A percentile compares a stretch with the other conserved stretches of the same genome.
Evolutionary conservation across 1,139 yeast genomes (phyloP).

Genomic region (Taphrina communis): DNA sequence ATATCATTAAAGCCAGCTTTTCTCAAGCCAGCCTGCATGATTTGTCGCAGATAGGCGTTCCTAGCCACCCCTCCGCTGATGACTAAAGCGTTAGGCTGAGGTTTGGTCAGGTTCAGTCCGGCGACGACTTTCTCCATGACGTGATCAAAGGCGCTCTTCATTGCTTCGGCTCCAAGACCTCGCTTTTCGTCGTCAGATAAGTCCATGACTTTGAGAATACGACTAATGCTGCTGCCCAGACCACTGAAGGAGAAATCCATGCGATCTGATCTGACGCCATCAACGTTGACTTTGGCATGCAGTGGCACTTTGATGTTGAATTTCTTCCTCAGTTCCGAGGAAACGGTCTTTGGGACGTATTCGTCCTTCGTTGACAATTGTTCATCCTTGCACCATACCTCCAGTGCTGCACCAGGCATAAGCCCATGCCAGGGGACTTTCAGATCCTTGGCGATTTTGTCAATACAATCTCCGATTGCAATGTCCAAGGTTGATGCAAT

Average conservation of each 20-base stretch:
- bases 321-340: slow-evolving; percentile 19
- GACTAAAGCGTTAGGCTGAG: slow-evolving; percentile 34
- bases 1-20: slow-evolving; percentile 15
- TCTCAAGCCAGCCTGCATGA: slow-evolving; percentile 18
- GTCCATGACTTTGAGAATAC: slow-evolving; percentile 20
- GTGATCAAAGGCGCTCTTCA: slow-evolving; percentile 43
- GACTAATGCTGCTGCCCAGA: slow-evolving; percentile 36
- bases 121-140: slow-evolving; percentile 36
- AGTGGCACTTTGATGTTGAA: slow-evolving; percentile 53
- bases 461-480: slow-evolving; percentile 92
- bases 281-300: slow-evolving; percentile 34
- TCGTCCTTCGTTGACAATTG: slow-evolving; percentile 1
- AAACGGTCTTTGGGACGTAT: slow-evolving; percentile 5
- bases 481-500: slow-evolving; percentile 80
- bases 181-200: slow-evolving; percentile 26
- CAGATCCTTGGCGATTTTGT: slow-evolving; percentile 85
- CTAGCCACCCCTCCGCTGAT: slow-evolving; percentile 45
- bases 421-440: slow-evolving; percentile 69
- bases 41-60: slow-evolving; percentile 41
- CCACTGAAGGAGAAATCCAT: slow-evolving; percentile 44
- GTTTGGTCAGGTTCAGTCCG: slow-evolving; percentile 7
- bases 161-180: slow-evolving; percentile 41
- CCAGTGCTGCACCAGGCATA: slow-evolving; percentile 86
- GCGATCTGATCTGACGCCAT: slow-evolving; percentile 24
- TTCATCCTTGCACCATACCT: slow-evolving; percentile 57